Conservation (phyloP, 495 filamentous ascomycete genomes). For the Penicillium antarcticum region DNA sequence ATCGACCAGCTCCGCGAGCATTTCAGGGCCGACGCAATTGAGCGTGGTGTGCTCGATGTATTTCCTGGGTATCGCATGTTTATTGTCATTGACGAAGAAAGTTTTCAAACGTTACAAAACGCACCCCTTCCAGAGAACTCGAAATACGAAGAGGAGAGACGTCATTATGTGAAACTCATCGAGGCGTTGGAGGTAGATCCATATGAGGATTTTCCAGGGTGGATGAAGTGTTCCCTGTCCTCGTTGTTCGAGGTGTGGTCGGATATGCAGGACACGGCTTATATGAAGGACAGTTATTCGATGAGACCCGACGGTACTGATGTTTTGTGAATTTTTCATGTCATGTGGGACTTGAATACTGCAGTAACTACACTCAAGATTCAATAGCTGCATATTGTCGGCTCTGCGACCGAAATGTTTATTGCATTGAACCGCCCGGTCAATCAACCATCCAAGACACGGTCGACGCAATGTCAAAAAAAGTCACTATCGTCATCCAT, state of each 20-base stretch:
- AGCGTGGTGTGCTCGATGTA: slow-evolving; percentile 3
- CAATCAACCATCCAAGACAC: background rate
- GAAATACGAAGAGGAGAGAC: slow-evolving; percentile 2
- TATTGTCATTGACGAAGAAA: slow-evolving; percentile 15
- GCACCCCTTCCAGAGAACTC: slow-evolving; percentile 1
- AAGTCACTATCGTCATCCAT: background rate
- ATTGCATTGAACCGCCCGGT: slow-evolving; percentile 1
- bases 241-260: slow-evolving; percentile 9
- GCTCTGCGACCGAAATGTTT: slow-evolving; percentile 1
- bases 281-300: slow-evolving; percentile 7
- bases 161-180: slow-evolving; percentile 13
- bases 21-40: slow-evolving; percentile 5
- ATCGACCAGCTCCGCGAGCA: slow-evolving; percentile 13
- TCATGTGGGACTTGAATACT: slow-evolving; percentile 4
- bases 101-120: slow-evolving; percentile 7
- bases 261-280: slow-evolving; percentile 9
- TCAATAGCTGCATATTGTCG: slow-evolving; percentile 6
- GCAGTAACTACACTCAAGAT: slow-evolving; percentile 3
- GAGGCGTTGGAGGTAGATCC: slow-evolving; percentile 10
- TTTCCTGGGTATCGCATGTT: slow-evolving; percentile 13
- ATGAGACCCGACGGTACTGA: slow-evolving; percentile 8
- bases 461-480: background rate
- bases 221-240: slow-evolving; percentile 11
- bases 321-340: slow-evolving; percentile 6
- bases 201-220: slow-evolving; percentile 1